Base-by-base conservation (phyloP, 805 yeast genomes). In the Yarrowia yakushimensis region DNA sequence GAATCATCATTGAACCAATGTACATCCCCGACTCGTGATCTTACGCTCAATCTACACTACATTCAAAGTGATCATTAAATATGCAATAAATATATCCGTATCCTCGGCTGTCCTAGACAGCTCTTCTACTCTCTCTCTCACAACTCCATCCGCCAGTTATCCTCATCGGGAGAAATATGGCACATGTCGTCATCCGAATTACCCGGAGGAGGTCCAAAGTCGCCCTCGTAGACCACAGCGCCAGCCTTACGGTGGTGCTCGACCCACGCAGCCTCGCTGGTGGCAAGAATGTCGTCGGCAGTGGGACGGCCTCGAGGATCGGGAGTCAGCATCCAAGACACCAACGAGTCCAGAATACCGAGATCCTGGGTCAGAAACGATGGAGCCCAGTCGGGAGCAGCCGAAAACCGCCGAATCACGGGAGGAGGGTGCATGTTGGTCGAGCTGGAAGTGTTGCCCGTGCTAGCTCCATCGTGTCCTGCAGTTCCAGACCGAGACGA, bases 161-260 rank as follows among this genome's bases (percentile, higher is more conserved):
- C 59, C n/a, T 52, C 59, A 25, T 52, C 43, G 4, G 27, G 28
- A 5, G 48, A 39, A 12, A 41, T 23, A 7, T 20, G 42, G 41
- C 68, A 72, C 43, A 72, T 76, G 28, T 73, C 75, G 2, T 63
- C 70, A 45, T 60, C 67, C 30, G 60, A 48, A 3, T 50, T 63
- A 10, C 79, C 83, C 0, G 88, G 86, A 64, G 78, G 77, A 1
- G 97, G 97, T 0, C 98, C 99, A 72, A 82, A 91, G 67, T 94
- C 97, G 18, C 97, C 98, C 76, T 93, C 99, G 69, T 86, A 94
- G 66, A 94, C 88, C 1, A 92, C 87, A 3, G 97, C 97, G 4
- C 98, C 97, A 6, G 96, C 89, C 71, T 87, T 88, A 60, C 97
- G 80, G 65, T 93, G 81, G 62, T 80, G 75, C 66, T 92, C 97